Evolutionary conservation across 495 filamentous ascomycete genomes (phyloP).

Genomic region (Penicillium lividum): DNA sequence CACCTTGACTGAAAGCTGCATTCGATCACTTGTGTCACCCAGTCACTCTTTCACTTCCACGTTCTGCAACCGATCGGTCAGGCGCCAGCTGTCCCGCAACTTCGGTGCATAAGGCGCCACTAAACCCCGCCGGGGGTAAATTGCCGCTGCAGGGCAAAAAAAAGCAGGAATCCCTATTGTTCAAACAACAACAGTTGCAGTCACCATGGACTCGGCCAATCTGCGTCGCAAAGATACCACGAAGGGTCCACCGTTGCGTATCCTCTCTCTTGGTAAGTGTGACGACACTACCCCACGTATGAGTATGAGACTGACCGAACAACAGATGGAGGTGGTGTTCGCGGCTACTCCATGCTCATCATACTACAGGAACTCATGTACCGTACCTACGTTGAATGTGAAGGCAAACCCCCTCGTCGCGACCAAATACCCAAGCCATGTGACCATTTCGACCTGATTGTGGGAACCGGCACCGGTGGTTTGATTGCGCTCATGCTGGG

Average conservation of each 20-base stretch:
- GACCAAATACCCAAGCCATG: conserved; percentile 94
- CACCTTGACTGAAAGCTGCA: conserved; percentile 13
- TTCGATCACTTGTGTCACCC: conserved; percentile 17
- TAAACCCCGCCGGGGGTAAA: conserved; percentile 34
- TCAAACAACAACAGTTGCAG: conserved; percentile 14
- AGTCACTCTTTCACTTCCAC: conserved; percentile 17
- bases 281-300: neutral
- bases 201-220: conserved; percentile 33
- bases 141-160: conserved; percentile 23
- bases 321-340: conserved; percentile 91
- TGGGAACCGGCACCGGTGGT: conserved; percentile 91
- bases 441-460: conserved; percentile 97
- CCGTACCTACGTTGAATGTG: conserved; percentile 78
- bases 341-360: conserved; percentile 95
- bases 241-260: conserved; percentile 87
- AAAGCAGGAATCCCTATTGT: conserved; percentile 16
- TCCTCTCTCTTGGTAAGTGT: conserved; percentile 82
- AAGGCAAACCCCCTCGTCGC: conserved; percentile 78
- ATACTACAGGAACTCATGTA: conserved; percentile 97
- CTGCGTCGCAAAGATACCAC: conserved; percentile 86
- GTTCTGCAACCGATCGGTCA: conserved; percentile 26
- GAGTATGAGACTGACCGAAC: conserved; percentile 17
- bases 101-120: conserved; percentile 31
- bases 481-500: conserved; percentile 97
- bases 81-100: conserved; percentile 24